Evolutionary conservation across 306 rosid genomes (phyloP), one percentile per base, ranked within the genome.

Genomic region (Vachellia collinsii): DNA sequence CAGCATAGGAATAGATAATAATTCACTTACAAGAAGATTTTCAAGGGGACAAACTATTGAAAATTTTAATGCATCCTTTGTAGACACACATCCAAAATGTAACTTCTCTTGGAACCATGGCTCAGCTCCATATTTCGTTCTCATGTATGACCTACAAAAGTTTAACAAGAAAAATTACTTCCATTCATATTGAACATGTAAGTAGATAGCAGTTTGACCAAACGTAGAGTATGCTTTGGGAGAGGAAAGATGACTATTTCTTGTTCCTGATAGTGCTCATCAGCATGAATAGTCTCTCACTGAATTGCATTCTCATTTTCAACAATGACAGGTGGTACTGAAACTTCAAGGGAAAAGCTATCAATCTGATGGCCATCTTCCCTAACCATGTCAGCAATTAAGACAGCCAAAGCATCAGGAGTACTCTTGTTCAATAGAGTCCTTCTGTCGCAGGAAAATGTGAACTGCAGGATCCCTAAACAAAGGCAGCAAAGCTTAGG

Each of bases 401-500:
- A 82, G 70, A 76, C 78, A 53, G 94, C 91, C 78, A 90, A 77
- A 54, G 87, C 89, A 39, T 82, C 73, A 51, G 80, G 85, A 19
- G 85, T 78, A 65, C 73, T 83, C 80, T 72, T 72, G 46, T 86
- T 75, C 63, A 75, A 72, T 34, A 51, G 68, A 64, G 72, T 70
- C 47, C 72, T 77, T 65, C 53, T 69, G 43, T 85, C 84, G 34
- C 85, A 48, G 13, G 64, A 53, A 74, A 86, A 93, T 47, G 72
- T 76, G 76, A 90, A 90, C 96, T 95, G 98, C 80, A 91, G 86
- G 53, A 95, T 89, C 72, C 99, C 99, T 51, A 91, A 79, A 85
- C 98, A 95, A 53, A 95, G 79, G 9, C 70, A 77, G 83, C 98
- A 95, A 83, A 87, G 80, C 65, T 61, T 79, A 14, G 43, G 70